Base-by-base conservation (phyloP, 1,284 basidiomycete genomes). In the Naganishia sp. region DNA sequence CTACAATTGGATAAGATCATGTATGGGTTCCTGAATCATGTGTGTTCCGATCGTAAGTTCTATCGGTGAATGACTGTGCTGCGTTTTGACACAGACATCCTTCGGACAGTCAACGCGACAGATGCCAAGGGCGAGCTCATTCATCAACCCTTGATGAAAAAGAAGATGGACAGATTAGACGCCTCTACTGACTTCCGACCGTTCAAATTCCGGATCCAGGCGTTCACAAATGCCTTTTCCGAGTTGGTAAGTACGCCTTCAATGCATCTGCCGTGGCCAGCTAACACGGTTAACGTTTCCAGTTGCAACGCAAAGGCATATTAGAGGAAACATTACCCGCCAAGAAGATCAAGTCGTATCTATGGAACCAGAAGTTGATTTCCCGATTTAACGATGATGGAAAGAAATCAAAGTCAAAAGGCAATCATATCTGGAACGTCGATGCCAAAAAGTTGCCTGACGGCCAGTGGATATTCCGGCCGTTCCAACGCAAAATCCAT, bases 381-480 rank as follows among this genome's bases (percentile, higher is more conserved):
- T 90, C 94, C 52, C 90, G 96, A 32, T 99, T 95, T 84, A 99
- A 99, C 78, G 94, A 98, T 75, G 96, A 99, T 78, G 96, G 94
- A 42, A 97, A 97, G 80, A 99, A 99, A 82, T 92, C 94, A 41
- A 99, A 99, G 81, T 95, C 93, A 62, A 98, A 98, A 83, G 96
- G 96, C 61, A 99, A 99, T 79, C 95, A 99, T 76, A 96, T 99
- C 71, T 99, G 96, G 96, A 95, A 94, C 75, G 90, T 99, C 57
- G 93, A 98, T 73, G 96, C 94, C 21, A 92, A 89, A 81, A 97
- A 94, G 75, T 71, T 83, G 39, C 79, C 80, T 0, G 88, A 90
- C 43, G 87, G 88, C 43, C 82, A 85, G 65, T 99, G 95, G 94
- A 84, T 88, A 58, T 99, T 99, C 82, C 85, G 93, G 61, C 88